Conservation (phyloP, 2,329 filamentous ascomycete genomes). For the Scedosporium aurantiacum region DNA sequence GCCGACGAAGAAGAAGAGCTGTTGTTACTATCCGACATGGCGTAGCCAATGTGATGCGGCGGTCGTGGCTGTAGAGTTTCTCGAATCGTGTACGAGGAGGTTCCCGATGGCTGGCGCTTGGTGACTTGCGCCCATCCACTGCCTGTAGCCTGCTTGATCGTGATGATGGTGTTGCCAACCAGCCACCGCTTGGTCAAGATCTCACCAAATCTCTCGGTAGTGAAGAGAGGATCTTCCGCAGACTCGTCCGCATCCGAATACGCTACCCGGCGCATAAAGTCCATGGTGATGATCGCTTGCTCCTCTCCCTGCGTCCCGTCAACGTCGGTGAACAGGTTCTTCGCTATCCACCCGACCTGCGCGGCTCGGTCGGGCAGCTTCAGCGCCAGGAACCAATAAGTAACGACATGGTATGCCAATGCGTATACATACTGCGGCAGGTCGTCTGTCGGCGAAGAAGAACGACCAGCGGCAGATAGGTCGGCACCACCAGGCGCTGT, state of each 20-base stretch:
- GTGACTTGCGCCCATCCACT: constrained; percentile 61
- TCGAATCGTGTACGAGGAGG: constrained; percentile 46
- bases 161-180: constrained; percentile 62
- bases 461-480: constrained; percentile 11
- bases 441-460: constrained; percentile 49
- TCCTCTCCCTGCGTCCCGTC: constrained; percentile 69
- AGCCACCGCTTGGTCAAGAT: constrained; percentile 60
- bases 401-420: constrained; percentile 87
- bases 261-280: constrained; percentile 84
- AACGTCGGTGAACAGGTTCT: constrained; percentile 69
- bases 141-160: constrained; percentile 57
- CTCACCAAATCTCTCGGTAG: constrained; percentile 51
- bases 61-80: constrained; percentile 49
- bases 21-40: constrained; percentile 13
- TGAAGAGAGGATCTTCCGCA: constrained; percentile 53
- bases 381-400: constrained; percentile 91
- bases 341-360: constrained; percentile 83
- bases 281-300: constrained; percentile 84
- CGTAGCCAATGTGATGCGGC: constrained; percentile 39
- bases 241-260: constrained; percentile 80
- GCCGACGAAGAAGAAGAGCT: constrained; percentile 8
- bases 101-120: constrained; percentile 60
- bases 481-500: not conserved
- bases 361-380: constrained; percentile 73
- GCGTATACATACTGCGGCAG: constrained; percentile 90